Evolutionary conservation across 352 stramenopile genomes (phyloP).

Genomic region (Pythium apleroticum): DNA sequence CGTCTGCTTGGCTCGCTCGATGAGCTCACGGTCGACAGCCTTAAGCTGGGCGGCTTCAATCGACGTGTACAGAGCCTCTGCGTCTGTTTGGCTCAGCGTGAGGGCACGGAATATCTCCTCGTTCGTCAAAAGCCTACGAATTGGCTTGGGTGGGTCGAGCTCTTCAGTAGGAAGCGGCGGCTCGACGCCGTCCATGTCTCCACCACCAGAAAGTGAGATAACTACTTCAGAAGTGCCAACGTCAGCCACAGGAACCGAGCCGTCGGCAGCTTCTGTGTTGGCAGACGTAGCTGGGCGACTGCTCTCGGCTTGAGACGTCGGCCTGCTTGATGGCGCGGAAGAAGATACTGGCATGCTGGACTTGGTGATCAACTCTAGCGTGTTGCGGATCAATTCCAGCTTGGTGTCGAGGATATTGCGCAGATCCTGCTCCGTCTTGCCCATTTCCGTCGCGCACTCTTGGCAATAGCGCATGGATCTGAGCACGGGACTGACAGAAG

Average conservation of each 20-base stretch:
- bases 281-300: background rate
- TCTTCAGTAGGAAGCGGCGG: conserved; percentile 3
- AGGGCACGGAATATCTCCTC: conserved; percentile 52
- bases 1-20: conserved; percentile 51
- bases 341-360: conserved; percentile 17
- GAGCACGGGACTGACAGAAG: conserved; percentile 8
- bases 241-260: background rate
- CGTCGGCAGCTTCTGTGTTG: background rate
- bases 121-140: conserved; percentile 28
- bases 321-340: conserved; percentile 11
- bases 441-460: conserved; percentile 72
- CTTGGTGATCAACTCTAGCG: conserved; percentile 38
- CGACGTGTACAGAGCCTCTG: conserved; percentile 73
- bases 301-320: conserved; percentile 11
- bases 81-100: conserved; percentile 62
- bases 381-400: conserved; percentile 52
- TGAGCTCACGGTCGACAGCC: conserved; percentile 50
- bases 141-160: conserved; percentile 13
- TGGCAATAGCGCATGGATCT: conserved; percentile 64
- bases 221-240: background rate
- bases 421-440: conserved; percentile 67
- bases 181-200: conserved; percentile 28
- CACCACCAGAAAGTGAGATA: background rate
- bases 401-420: conserved; percentile 60
- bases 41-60: conserved; percentile 67